These are phyloP conservation scores for Inga laurina DNA, from an alignment of 306 rosid species.

Conservation along the genomic window DNA sequence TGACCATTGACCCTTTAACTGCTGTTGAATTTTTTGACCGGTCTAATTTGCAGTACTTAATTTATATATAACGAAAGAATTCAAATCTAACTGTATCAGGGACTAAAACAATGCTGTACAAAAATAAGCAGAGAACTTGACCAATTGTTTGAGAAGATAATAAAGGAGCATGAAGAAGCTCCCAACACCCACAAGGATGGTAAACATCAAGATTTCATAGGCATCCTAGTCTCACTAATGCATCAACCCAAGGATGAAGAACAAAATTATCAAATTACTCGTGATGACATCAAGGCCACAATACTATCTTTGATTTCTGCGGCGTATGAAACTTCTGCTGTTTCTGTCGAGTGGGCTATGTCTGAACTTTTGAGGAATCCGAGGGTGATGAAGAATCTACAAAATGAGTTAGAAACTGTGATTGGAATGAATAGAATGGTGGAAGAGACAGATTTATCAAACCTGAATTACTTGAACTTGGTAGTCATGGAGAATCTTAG, in stretches of 20 bases:
- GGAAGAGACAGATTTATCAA: constrained; percentile 36
- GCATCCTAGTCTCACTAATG: constrained; percentile 35
- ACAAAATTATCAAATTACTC: constrained; percentile 23
- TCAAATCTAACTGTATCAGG: neutral
- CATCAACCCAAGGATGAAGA: constrained; percentile 34
- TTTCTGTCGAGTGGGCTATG: constrained; percentile 28
- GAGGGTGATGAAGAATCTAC: constrained; percentile 37
- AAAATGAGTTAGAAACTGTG: constrained; percentile 31
- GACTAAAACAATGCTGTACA: neutral
- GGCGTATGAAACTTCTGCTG: neutral
- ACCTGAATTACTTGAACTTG: constrained; percentile 37
- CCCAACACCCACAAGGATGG: neutral
- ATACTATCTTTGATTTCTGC: constrained; percentile 37
- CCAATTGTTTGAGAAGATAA: constrained; percentile 38
- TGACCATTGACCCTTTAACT: no score
- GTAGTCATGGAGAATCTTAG: constrained; percentile 40
- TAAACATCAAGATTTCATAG: constrained; percentile 27
- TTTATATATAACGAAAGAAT: no score
- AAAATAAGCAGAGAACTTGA: constrained; percentile 15
- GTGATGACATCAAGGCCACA: constrained; percentile 46
- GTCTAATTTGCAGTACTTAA: no score
- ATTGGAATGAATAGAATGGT: constrained; percentile 34
- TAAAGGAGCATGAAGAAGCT: constrained; percentile 32
- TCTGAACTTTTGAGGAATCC: constrained; percentile 46
- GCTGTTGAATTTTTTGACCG: no score